Evolutionary conservation across 495 filamentous ascomycete species (phyloP), one percentile per base, ranked within the genome.

Genomic region (Melanomma pulvis-pyrius): DNA sequence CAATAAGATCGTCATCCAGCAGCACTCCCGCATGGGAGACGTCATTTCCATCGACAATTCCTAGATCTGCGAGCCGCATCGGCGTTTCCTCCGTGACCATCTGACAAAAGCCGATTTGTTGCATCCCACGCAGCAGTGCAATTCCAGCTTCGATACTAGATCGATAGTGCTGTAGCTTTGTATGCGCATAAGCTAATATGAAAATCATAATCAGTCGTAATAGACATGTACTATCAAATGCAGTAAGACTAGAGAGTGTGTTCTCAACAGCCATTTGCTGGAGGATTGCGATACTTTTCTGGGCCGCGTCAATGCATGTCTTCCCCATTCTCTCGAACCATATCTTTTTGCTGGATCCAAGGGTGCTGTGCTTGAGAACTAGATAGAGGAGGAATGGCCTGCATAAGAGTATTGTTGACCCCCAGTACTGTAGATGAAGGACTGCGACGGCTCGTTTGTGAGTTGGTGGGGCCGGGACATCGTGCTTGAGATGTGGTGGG

Each of bases 381-480:
- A 71, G 63, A 50, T 74, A 74, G 22, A 75, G 69, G 17, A 75
- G 69, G 53, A 75, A 75, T 8, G 74, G 74, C 12, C 71, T 69
- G 12, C 61, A 65, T 12, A 73, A 49, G 19, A 74, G 68, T 36
- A 74, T 69, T 7, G 65, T 72, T 1, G 74, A 65, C 44, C 66
- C 59, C 74, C 74, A 75, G 61, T 75, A 75, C 4, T 72, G 72
- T 2, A 75, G 63, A 32, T 75, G 74, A 17, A 75, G 71, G 13
- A 72, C 65, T 17, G 66, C 69, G 24, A 75, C 68, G 17, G 74
- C 61, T 17, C 74, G 74, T 53, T 65, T 68, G 58, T 75, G 71
- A 19, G 70, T 69, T 26, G 74, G 70, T 32, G 74, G 67, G 30
- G 67, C 62, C 11, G 69, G 73, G 2, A 73, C 68, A 19, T 71